phyloP scores from a whole-genome alignment of 2,329 filamentous ascomycete genomes.

The Pseudocercospora vitis region DNA sequence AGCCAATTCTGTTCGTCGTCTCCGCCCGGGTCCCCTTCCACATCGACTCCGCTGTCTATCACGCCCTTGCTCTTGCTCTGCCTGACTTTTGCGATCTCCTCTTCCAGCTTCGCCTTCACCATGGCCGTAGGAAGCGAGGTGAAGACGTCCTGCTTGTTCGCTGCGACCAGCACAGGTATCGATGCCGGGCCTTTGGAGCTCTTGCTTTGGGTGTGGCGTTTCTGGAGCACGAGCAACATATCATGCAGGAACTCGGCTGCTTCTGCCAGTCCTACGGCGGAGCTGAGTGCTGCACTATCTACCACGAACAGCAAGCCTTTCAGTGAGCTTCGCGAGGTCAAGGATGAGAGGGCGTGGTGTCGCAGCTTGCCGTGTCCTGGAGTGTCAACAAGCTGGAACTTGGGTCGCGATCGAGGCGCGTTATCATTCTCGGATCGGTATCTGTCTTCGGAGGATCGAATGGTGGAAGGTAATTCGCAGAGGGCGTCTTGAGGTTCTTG shows the following conservation, averaged over 20 bases:
- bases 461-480: constrained; percentile 55
- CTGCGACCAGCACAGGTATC: constrained; percentile 78
- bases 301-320: constrained; percentile 81
- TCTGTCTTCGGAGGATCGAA: constrained; percentile 57
- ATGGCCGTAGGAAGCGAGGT: constrained; percentile 79
- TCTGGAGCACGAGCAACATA: constrained; percentile 69
- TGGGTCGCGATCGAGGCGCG: constrained; percentile 58
- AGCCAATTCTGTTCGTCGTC: constrained; percentile 79
- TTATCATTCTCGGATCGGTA: constrained; percentile 68
- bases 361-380: constrained; percentile 95
- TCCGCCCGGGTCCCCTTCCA: constrained; percentile 59
- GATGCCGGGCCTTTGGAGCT: constrained; percentile 58
- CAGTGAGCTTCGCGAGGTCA: constrained; percentile 50
- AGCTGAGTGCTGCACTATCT: constrained; percentile 60
- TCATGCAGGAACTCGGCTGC: constrained; percentile 87
- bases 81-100: constrained; percentile 76
- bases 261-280: constrained; percentile 59
- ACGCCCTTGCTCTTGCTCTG: constrained; percentile 76
- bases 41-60: constrained; percentile 74
- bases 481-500: constrained; percentile 59
- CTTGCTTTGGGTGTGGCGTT: constrained; percentile 60
- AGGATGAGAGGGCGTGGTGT: constrained; percentile 58
- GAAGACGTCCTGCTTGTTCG: constrained; percentile 95
- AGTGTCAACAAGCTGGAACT: constrained; percentile 80
- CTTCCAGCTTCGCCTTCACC: constrained; percentile 73